Base-by-base conservation (phyloP, 139 green algal species). In the Coccomyxa sp. region DNA sequence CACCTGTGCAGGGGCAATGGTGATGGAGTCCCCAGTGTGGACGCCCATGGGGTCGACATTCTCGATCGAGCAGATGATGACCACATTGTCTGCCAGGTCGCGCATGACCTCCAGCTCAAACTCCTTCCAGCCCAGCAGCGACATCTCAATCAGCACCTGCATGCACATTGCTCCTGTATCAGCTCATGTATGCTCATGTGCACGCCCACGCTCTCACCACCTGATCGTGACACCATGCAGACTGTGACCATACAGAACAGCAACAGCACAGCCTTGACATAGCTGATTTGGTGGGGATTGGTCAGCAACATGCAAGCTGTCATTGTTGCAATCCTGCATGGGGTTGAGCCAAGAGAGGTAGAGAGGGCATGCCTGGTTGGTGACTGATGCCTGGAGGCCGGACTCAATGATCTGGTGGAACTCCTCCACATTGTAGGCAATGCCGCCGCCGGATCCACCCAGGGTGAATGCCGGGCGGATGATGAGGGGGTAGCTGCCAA, bases 31-130 rank as follows among this genome's bases (percentile, higher is more conserved):
- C 40, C 88, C 80, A 35, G 96, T 99, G 90, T 99, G 96, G 77
- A 99, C 96, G 68, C 97, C 97, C 97, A 99, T 99, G 81, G 97
- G 95, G 90, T 99, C 97, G 34, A 99, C 92, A 84, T 99, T 99
- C 89, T 99, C 97, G 81, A 99, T 99, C 79, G 94, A 98, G 90
- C 97, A 99, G 79, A 99, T 95, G 85, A 99, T 99, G 82, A 99
- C 93, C 18, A 96, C 91, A 89, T 99, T 99, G 92, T 99, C 97
- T 29, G 90, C 92, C 74, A 98, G 82, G 90, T 99, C 97, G 54
- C 96, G 92, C 97, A 99, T 99, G 38, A 99, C 89, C 89, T 98
- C 94, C 79, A 95, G 87, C 89, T 95, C 91, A 81, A 86, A 95
- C 88, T 99, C 96, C 91, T 99, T 99, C 96, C 96, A 99, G 40